phyloP scores from a whole-genome alignment of 768 basidiomycete genomes.

The Russula virescens region DNA sequence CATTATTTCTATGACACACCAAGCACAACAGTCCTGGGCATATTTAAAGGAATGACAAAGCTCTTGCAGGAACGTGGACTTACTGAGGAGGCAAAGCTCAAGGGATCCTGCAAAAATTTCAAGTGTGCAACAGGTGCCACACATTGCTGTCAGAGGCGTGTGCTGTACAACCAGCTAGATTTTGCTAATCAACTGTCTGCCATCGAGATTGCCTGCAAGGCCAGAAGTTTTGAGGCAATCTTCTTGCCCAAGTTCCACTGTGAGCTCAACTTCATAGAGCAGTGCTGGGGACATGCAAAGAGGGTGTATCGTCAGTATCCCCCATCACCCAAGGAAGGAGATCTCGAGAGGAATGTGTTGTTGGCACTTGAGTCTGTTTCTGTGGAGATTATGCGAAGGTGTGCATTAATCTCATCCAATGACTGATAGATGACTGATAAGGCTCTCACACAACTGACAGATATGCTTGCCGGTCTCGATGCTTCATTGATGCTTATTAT shows the following conservation, averaged over 20 bases:
- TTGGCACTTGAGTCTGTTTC: background rate
- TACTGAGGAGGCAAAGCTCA: too few relatives aligned
- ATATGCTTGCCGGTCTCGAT: background rate
- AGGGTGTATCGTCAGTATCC: background rate
- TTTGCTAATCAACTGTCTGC: background rate
- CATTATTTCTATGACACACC: background rate
- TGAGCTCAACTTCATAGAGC: too few relatives aligned
- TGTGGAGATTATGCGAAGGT: background rate
- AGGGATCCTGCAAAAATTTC: too few relatives aligned
- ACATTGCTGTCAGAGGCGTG: background rate
- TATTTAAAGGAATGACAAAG: background rate
- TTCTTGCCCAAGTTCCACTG: background rate
- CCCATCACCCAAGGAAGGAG: background rate
- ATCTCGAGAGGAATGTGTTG: background rate
- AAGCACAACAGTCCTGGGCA: too few relatives aligned
- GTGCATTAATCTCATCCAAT: background rate
- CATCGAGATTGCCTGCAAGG: too few relatives aligned
- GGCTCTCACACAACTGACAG: too few relatives aligned
- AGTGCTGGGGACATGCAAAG: background rate
- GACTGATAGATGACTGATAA: too few relatives aligned
- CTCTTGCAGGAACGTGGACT: background rate
- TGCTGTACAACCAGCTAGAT: background rate
- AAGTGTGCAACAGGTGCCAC: too few relatives aligned
- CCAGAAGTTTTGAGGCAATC: fast-evolving
- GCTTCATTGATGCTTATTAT: background rate